A percentile compares a stretch with the other conserved stretches of the same genome.
phyloP scores from a whole-genome alignment of 768 basidiomycete genomes.

The Stropharia rugosoannulata region DNA sequence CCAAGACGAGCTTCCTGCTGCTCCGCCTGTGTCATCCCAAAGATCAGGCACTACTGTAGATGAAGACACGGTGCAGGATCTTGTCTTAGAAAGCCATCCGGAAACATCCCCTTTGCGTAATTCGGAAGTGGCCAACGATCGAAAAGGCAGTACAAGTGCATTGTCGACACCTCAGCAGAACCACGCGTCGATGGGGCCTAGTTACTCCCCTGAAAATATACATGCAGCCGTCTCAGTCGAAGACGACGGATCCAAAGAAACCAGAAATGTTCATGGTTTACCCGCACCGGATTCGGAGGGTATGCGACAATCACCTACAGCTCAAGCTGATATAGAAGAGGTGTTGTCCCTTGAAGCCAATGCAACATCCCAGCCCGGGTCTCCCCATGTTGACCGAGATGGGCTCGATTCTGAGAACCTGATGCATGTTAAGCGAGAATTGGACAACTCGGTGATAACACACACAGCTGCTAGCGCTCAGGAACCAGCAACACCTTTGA shows the following conservation, averaged over 20 bases:
- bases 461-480: neutral
- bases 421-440: neutral
- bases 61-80: neutral
- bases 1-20: neutral
- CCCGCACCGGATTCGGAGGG: too few species aligned
- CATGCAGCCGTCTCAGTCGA: too few species aligned
- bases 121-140: too few species aligned
- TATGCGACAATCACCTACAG: too few species aligned
- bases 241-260: too few species aligned
- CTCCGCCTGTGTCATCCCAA: neutral
- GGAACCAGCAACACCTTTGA: neutral
- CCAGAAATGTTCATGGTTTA: too few species aligned
- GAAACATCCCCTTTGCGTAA: neutral
- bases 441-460: neutral
- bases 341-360: too few species aligned
- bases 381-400: neutral
- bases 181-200: too few species aligned
- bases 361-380: neutral
- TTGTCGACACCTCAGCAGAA: too few species aligned
- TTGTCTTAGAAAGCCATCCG: neutral
- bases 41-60: neutral
- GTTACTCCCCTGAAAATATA: too few species aligned
- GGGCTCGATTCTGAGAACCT: neutral
- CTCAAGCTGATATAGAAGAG: too few species aligned
- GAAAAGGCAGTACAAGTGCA: too few species aligned